Conservation (phyloP, 805 yeast genomes). For the Debaryomyces hansenii region DNA sequence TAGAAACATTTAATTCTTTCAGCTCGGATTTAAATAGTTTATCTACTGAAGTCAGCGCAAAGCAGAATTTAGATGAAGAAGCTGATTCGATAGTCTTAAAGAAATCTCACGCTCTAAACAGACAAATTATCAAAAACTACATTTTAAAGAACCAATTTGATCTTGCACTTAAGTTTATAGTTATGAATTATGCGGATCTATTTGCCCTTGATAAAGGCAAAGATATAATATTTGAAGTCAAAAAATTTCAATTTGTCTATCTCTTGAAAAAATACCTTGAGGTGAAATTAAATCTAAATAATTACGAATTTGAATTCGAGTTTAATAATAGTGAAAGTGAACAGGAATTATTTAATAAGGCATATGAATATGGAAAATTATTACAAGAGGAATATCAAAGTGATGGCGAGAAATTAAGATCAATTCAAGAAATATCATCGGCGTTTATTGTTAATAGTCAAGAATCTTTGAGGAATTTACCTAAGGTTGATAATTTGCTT, state of each 20-base stretch:
- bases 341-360: slow-evolving; percentile 16
- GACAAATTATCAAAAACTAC: slow-evolving; percentile 23
- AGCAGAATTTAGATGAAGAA: slow-evolving; percentile 8
- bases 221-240: slow-evolving; percentile 24
- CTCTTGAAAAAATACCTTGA: slow-evolving; percentile 22
- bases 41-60: slow-evolving; percentile 10
- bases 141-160: slow-evolving; percentile 25
- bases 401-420: slow-evolving; percentile 1
- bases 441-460: slow-evolving; percentile 21
- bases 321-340: slow-evolving; percentile 12
- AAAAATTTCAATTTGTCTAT: slow-evolving; percentile 21
- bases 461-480: slow-evolving; percentile 19
- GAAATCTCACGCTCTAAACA: slow-evolving; percentile 22
- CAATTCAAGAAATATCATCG: slow-evolving; percentile 20
- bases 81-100: slow-evolving; percentile 8
- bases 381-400: slow-evolving; percentile 16
- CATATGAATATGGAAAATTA: slow-evolving; percentile 15
- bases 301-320: slow-evolving; percentile 2
- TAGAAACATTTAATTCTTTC: slow-evolving; percentile 35
- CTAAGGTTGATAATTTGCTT: slow-evolving; percentile 18
- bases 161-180: slow-evolving; percentile 18
- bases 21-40: slow-evolving; percentile 28
- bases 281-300: slow-evolving; percentile 10
- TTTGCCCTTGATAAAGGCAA: slow-evolving; percentile 13
- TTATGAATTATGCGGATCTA: slow-evolving; percentile 15